These are phyloP conservation scores for Cutaneotrichosporon spelunceum DNA, from an alignment of 1,284 basidiomycete genomes.

Conservation along the genomic window DNA sequence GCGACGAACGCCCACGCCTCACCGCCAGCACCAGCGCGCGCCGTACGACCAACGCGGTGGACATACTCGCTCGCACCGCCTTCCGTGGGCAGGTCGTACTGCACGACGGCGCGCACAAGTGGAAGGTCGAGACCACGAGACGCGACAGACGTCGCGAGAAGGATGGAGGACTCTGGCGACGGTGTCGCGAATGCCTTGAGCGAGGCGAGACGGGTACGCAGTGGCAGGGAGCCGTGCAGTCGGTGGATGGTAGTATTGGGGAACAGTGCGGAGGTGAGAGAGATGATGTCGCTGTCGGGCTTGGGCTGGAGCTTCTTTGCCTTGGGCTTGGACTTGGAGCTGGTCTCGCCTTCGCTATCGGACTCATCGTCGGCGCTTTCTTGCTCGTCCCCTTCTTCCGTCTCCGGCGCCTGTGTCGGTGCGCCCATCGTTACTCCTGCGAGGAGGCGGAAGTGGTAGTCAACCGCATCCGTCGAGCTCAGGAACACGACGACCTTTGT, in stretches of 20 bases:
- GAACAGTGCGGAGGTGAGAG: constrained; percentile 68
- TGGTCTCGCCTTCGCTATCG: constrained; percentile 30
- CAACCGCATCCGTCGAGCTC: constrained; percentile 94
- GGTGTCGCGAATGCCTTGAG: constrained; percentile 71
- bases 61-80: constrained; percentile 95
- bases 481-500: constrained; percentile 84
- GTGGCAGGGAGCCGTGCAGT: constrained; percentile 89
- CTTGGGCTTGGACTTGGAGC: constrained; percentile 20
- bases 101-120: constrained; percentile 88
- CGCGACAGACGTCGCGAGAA: constrained; percentile 94
- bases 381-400: constrained; percentile 28
- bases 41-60: constrained; percentile 94
- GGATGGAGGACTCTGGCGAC: constrained; percentile 58
- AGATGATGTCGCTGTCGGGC: constrained; percentile 54
- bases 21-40: constrained; percentile 80
- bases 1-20: constrained; percentile 95
- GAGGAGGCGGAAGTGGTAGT: constrained; percentile 92
- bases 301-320: constrained; percentile 25
- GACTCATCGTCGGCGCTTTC: constrained; percentile 36
- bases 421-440: constrained; percentile 71
- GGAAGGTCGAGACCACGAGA: constrained; percentile 97
- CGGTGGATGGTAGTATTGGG: constrained; percentile 79
- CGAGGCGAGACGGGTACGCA: constrained; percentile 74
- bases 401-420: constrained; percentile 24
- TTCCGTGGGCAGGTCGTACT: constrained; percentile 97